Evolutionary conservation across 345 rosid genomes (phyloP).

Genomic region (Gossypium raimondii): DNA sequence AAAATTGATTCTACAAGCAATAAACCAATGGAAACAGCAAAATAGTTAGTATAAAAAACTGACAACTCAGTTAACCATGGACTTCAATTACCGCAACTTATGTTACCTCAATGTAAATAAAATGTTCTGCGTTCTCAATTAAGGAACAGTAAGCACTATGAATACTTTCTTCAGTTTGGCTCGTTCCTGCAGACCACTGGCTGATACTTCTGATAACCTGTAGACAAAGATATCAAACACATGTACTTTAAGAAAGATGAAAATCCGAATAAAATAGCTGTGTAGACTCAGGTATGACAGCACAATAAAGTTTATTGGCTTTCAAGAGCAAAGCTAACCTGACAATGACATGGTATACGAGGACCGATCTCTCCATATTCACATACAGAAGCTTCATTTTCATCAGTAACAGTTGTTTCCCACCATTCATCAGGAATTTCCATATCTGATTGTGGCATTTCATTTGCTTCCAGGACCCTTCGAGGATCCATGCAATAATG

Average conservation of each 20-base stretch:
- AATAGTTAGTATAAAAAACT: constrained; percentile 13
- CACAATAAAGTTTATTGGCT: not conserved
- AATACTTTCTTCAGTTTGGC: constrained; percentile 86
- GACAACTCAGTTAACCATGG: not conserved
- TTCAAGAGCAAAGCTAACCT: constrained; percentile 38
- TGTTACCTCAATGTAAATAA: constrained; percentile 83
- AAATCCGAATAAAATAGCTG: not conserved
- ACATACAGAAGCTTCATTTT: constrained; percentile 22
- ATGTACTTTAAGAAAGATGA: not conserved
- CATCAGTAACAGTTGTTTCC: constrained; percentile 32
- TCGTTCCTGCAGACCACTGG: constrained; percentile 92
- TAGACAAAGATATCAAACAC: not conserved
- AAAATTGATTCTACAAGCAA: constrained; percentile 76
- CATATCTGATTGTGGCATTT: constrained; percentile 8
- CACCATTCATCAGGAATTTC: constrained; percentile 39
- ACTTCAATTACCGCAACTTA: not conserved
- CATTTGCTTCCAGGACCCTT: constrained; percentile 18
- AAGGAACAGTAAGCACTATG: constrained; percentile 76
- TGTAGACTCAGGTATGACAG: not conserved
- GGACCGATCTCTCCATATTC: constrained; percentile 52
- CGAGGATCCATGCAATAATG: constrained; percentile 26
- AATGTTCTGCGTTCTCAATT: constrained; percentile 78
- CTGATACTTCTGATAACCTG: constrained; percentile 63
- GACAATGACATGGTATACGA: constrained; percentile 57
- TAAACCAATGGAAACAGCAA: not conserved